A percentile compares a stretch with the other conserved stretches of the same genome.
phyloP scores from a whole-genome alignment of 169 alveolate genomes.

The Cyclospora cayetanensis region DNA sequence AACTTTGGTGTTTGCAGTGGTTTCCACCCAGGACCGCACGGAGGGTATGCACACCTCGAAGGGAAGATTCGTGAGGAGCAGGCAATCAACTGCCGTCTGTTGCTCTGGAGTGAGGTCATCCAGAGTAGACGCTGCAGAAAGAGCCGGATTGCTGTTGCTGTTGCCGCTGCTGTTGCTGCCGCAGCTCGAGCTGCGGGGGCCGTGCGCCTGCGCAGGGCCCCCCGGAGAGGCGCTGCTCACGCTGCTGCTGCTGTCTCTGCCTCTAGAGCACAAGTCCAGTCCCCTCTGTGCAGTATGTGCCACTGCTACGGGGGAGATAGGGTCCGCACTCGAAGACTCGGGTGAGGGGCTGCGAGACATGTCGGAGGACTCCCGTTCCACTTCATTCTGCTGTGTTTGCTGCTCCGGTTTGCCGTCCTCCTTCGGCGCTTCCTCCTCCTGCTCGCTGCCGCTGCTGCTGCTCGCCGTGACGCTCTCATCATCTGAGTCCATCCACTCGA shows the following conservation, averaged over 20 bases:
- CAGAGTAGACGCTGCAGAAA: background rate
- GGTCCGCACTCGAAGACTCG: background rate
- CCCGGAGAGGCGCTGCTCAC: background rate
- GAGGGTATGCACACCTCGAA: background rate
- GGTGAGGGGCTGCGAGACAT: conserved; percentile 6
- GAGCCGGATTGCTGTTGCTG: background rate
- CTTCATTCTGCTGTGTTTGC: background rate
- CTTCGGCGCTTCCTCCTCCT: background rate
- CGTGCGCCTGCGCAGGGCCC: background rate
- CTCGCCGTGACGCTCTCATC: conserved; percentile 52
- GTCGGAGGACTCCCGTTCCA: conserved; percentile 25
- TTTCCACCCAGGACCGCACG: background rate
- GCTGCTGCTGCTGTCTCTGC: background rate
- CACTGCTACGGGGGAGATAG: background rate
- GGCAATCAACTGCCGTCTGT: background rate
- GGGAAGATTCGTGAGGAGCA: background rate
- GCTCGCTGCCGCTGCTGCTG: conserved; percentile 23
- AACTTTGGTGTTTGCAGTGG: background rate
- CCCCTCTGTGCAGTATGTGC: too few species aligned
- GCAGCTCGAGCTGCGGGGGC: background rate
- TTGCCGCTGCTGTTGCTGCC: conserved; percentile 51
- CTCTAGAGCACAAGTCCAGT: background rate
- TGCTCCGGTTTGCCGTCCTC: background rate
- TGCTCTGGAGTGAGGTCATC: background rate
- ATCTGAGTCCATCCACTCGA: conserved; percentile 53